Percentiles rank a stretch among this genome's conserved stretches.
These are phyloP conservation scores for Leptographium wingfieldii DNA, from an alignment of 2,329 filamentous ascomycete genomes.

Conservation along the genomic window DNA sequence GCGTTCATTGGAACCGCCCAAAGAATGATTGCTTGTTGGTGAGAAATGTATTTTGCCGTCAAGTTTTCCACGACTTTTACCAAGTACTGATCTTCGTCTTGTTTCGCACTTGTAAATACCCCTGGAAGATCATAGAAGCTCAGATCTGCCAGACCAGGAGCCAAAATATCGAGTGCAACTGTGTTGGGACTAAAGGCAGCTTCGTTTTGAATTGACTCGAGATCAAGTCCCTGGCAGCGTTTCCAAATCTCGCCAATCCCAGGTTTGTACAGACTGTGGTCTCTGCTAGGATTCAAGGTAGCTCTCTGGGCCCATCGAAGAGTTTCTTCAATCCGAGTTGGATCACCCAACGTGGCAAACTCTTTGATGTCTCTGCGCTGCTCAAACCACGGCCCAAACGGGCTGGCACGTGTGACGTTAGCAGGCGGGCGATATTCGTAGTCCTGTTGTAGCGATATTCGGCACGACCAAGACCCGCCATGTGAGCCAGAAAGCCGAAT, in stretches of 20 bases:
- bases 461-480: constrained; percentile 51
- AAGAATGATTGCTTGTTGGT: constrained; percentile 61
- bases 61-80: constrained; percentile 62
- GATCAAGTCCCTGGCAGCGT: constrained; percentile 4
- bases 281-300: constrained; percentile 52
- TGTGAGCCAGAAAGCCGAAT: constrained; percentile 53
- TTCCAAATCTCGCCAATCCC: constrained; percentile 15
- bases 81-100: constrained; percentile 52
- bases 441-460: constrained; percentile 51
- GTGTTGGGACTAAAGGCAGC: constrained; percentile 75
- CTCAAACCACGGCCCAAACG: constrained; percentile 54
- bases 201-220: constrained; percentile 29
- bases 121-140: constrained; percentile 82
- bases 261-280: constrained; percentile 41
- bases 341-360: constrained; percentile 53
- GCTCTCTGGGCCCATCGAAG: constrained; percentile 68
- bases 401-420: constrained; percentile 32
- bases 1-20: constrained; percentile 67
- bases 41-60: constrained; percentile 54
- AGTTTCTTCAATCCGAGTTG: constrained; percentile 50
- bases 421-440: constrained; percentile 27
- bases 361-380: constrained; percentile 33
- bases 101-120: constrained; percentile 58
- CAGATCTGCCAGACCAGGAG: constrained; percentile 56
- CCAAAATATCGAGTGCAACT: constrained; percentile 62